Base-by-base conservation (phyloP, 164 flowering plant genomes). In the Magnolia officinalis region DNA sequence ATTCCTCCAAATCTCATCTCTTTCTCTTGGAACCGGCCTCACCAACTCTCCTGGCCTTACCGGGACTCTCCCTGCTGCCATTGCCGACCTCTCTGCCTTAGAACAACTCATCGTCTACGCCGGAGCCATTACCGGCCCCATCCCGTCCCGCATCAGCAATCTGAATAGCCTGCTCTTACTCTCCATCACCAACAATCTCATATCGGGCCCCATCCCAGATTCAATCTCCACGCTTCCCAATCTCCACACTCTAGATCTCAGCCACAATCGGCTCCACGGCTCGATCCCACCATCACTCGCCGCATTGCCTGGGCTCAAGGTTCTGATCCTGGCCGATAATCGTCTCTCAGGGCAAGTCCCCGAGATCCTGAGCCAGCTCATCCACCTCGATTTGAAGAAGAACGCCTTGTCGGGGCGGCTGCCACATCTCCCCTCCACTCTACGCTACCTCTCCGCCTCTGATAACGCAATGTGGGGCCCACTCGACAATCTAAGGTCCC, bases 191-290 rank as follows among this genome's bases (percentile, higher is more conserved):
- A 80, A 82, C 76, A 92, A 92, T 71, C 88, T 87, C 50, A 50
- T 92, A 55, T 83, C 90, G 7, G 95, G 97, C 7, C 74, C 81
- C 3, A 86, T 92, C 1, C 93, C 97, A 0, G 2, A 23, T 8
- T 72, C 87, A 2, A n/a, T 92, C 45, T 19, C 86, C 8, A 0
- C 49, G 1, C 88, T 91, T 7, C 77, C 65, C 2, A 67, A 74
- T 66, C 82, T 92, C 29, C 93, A 92, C 84, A 90, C 97, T 0
- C 88, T 92, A 59, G 97, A 92, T 72, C 86, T 92, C 68, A 86
- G 93, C 59, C 72, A 78, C 86, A 92, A 90, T 81, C 83, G 67
- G n/a, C 86, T 92, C 78, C 67, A 81, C 37, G 93, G 94, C 1
- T 8, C 78, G 8, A 66, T 90, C 73, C 93, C 97, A 0, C 78